Evolutionary conservation across 352 stramenopile species (phyloP).

Genomic region (Phytophthora citrophthora): DNA sequence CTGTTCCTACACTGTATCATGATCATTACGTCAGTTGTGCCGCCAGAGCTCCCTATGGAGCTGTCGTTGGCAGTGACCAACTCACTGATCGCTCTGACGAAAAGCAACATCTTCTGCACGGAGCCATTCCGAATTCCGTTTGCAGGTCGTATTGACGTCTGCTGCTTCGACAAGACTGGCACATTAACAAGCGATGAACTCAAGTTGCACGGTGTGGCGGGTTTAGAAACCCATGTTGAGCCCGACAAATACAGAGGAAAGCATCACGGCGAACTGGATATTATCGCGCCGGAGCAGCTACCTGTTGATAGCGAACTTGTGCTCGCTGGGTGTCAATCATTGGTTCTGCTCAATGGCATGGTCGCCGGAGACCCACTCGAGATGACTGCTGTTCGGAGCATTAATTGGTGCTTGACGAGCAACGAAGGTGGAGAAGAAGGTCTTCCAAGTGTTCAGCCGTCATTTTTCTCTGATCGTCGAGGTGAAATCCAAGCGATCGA

Average conservation of each 20-base stretch:
- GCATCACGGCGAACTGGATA: slow-evolving; percentile 64
- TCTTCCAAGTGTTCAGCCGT: slow-evolving; percentile 35
- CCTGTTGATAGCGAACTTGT: slow-evolving; percentile 85
- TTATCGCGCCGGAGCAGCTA: slow-evolving; percentile 91
- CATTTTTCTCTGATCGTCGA: slow-evolving; percentile 37
- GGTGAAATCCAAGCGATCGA: slow-evolving; percentile 87
- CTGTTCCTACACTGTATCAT: slow-evolving; percentile 97
- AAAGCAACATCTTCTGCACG: slow-evolving; percentile 97
- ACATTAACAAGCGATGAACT: slow-evolving; percentile 99
- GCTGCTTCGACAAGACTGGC: slow-evolving; percentile 99
- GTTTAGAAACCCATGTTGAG: slow-evolving; percentile 66
- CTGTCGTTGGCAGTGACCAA: slow-evolving; percentile 97
- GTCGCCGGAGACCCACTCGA: slow-evolving; percentile 98
- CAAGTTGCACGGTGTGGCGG: slow-evolving; percentile 92
- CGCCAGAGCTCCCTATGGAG: slow-evolving; percentile 98
- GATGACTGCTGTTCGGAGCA: slow-evolving; percentile 92
- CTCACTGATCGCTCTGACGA: slow-evolving; percentile 94
- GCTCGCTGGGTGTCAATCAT: slow-evolving; percentile 95
- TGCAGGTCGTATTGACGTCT: slow-evolving; percentile 96
- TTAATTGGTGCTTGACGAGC: slow-evolving; percentile 74
- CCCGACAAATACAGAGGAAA: slow-evolving; percentile 45
- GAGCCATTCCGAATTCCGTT: slow-evolving; percentile 98
- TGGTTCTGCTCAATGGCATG: slow-evolving; percentile 96
- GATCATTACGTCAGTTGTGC: slow-evolving; percentile 99
- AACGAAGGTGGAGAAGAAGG: slow-evolving; percentile 38